These are phyloP conservation scores for Bipolaris bicolor DNA, from an alignment of 2,329 filamentous ascomycete genomes.

Conservation along the genomic window DNA sequence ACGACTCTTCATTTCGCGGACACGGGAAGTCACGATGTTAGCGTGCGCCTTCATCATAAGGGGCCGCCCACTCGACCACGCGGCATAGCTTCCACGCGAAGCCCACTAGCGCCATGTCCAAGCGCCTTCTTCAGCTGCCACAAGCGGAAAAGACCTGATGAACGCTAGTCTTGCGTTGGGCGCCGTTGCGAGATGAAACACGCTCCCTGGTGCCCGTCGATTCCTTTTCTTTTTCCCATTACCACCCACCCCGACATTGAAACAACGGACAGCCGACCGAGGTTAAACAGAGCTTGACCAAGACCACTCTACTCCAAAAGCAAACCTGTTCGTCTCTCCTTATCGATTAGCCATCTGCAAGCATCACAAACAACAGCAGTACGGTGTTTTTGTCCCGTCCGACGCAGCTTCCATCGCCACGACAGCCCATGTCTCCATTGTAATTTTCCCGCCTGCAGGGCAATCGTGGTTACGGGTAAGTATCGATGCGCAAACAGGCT, in stretches of 20 bases:
- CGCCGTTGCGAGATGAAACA: slow-evolving; percentile 16
- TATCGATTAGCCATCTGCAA: not conserved
- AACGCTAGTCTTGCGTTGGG: slow-evolving; percentile 7
- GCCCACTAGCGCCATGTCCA: not conserved
- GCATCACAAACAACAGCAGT: no score
- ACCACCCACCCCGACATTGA: not conserved
- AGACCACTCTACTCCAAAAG: not conserved
- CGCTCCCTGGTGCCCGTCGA: not conserved
- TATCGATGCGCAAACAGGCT: slow-evolving; percentile 14
- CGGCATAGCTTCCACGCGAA: slow-evolving; percentile 34
- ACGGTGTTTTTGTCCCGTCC: no score
- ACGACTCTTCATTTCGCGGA: slow-evolving; percentile 18
- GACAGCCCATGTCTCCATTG: not conserved
- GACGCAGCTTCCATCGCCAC: not conserved
- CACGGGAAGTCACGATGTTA: slow-evolving; percentile 15
- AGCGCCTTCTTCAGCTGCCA: slow-evolving; percentile 1
- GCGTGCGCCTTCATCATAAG: slow-evolving; percentile 2
- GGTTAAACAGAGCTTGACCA: not conserved
- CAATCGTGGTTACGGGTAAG: not conserved
- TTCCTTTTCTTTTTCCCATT: not conserved
- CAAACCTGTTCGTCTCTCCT: not conserved
- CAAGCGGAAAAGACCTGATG: slow-evolving; percentile 3
- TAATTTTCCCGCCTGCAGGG: not conserved
- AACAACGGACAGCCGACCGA: not conserved
- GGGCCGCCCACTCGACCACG: slow-evolving; percentile 7